Conservation (phyloP, 176 grass and related monocot species). For the Paspalum notatum region DNA sequence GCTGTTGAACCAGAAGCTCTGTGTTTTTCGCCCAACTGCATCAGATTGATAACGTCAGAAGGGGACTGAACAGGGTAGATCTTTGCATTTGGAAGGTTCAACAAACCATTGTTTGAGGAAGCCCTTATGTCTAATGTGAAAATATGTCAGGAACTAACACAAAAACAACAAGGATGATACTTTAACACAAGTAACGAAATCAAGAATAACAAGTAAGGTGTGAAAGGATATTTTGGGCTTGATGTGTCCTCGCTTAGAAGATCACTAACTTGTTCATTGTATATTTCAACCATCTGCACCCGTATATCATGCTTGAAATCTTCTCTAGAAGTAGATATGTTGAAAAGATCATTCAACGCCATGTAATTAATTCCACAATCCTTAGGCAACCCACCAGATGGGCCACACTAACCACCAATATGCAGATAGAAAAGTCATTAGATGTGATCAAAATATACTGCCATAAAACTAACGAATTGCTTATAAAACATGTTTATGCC, state of each 20-base stretch:
- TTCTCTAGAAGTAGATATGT: slow-evolving; percentile 69
- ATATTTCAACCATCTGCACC: slow-evolving; percentile 97
- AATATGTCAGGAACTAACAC: slow-evolving; percentile 59
- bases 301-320: slow-evolving; percentile 77
- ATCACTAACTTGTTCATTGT: slow-evolving; percentile 87
- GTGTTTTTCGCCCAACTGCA: slow-evolving; percentile 74
- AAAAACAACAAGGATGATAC: background rate
- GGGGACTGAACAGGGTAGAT: slow-evolving; percentile 67
- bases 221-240: slow-evolving; percentile 93
- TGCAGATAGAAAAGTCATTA: slow-evolving; percentile 34
- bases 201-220: slow-evolving; percentile 31
- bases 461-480: background rate
- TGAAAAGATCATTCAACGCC: slow-evolving; percentile 91
- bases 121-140: slow-evolving; percentile 82
- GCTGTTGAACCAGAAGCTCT: slow-evolving; percentile 74
- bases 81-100: slow-evolving; percentile 72
- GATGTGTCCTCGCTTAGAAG: slow-evolving; percentile 68
- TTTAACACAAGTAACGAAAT: slow-evolving; percentile 20
- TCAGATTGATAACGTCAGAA: slow-evolving; percentile 77
- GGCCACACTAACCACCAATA: slow-evolving; percentile 67
- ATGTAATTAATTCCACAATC: slow-evolving; percentile 85
- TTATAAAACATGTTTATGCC: slow-evolving; percentile 34
- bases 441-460: slow-evolving; percentile 33
- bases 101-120: slow-evolving; percentile 52
- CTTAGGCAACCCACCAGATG: slow-evolving; percentile 54